Evolutionary conservation across 2,329 filamentous ascomycete genomes (phyloP).

Genomic region (Fusarium graminum): DNA sequence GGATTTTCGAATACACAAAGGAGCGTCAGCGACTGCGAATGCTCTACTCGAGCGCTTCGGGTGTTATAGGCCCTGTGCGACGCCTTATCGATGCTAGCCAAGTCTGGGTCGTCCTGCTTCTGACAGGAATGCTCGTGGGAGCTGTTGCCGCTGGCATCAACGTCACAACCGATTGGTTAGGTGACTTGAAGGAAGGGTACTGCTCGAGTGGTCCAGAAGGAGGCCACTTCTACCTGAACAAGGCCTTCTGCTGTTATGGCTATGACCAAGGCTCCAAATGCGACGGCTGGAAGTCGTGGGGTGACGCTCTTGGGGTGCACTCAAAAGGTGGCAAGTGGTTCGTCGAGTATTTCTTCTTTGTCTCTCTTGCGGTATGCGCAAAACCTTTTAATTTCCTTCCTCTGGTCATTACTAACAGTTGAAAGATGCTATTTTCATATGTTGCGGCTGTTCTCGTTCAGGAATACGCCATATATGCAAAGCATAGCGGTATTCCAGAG

Average conservation of each 20-base stretch:
- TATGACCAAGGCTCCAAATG: constrained; percentile 88
- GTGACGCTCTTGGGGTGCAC: constrained; percentile 75
- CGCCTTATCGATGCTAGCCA: constrained; percentile 87
- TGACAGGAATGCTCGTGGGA: constrained; percentile 87
- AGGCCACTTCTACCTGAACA: constrained; percentile 91
- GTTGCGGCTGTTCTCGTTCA: constrained; percentile 84
- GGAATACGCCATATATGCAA: constrained; percentile 87
- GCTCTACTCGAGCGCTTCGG: constrained; percentile 75
- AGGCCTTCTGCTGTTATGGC: constrained; percentile 92
- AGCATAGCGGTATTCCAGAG: constrained; percentile 96
- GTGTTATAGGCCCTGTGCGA: constrained; percentile 78
- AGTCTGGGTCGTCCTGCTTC: constrained; percentile 89
- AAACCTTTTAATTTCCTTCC: neutral
- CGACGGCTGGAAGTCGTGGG: constrained; percentile 89
- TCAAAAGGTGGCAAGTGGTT: constrained; percentile 80
- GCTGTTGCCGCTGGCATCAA: constrained; percentile 89
- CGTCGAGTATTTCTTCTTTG: constrained; percentile 88
- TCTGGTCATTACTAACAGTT: constrained; percentile 34
- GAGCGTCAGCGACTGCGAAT: constrained; percentile 89
- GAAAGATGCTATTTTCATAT: constrained; percentile 79
- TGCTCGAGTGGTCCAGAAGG: constrained; percentile 82
- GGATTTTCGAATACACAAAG: constrained; percentile 99
- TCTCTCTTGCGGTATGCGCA: constrained; percentile 79
- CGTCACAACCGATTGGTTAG: constrained; percentile 91
- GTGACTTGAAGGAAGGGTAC: constrained; percentile 90